These are phyloP conservation scores for Rhodotorula graminis DNA, from an alignment of 768 basidiomycete species.

Conservation along the genomic window DNA sequence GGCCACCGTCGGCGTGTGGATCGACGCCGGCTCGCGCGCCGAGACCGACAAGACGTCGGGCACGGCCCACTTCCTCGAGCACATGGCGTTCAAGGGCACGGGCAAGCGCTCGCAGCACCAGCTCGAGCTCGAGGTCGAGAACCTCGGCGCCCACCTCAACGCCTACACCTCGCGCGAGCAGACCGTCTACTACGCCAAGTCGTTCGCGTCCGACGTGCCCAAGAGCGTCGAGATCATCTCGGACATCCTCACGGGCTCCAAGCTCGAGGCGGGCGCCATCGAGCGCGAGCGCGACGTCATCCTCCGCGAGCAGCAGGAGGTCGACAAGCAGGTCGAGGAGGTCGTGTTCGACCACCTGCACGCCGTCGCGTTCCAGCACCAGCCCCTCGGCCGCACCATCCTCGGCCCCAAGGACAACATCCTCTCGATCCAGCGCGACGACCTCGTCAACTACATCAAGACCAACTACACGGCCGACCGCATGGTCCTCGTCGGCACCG, in stretches of 20 bases:
- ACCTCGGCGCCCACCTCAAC: conserved; percentile 92
- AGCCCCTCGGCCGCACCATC: conserved; percentile 93
- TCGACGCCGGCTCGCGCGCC: conserved; percentile 94
- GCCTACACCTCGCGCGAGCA: conserved; percentile 98
- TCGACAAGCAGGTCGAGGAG: conserved; percentile 96
- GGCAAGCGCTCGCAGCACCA: conserved; percentile 76
- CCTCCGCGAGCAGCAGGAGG: conserved; percentile 94
- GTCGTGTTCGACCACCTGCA: conserved; percentile 98
- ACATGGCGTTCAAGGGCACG: conserved; percentile 98
- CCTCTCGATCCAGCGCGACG: conserved; percentile 84
- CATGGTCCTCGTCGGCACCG: conserved; percentile 96
- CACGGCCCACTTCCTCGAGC: conserved; percentile 97
- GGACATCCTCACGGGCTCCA: conserved; percentile 95
- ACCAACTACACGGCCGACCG: conserved; percentile 98
- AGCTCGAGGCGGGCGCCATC: conserved; percentile 77
- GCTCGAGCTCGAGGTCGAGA: conserved; percentile 95
- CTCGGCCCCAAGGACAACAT: conserved; percentile 96
- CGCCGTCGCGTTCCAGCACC: conserved; percentile 90
- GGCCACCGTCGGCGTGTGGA: conserved; percentile 98
- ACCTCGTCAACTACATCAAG: conserved; percentile 84
- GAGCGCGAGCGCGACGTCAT: conserved; percentile 97
- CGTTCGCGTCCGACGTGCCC: conserved; percentile 90
- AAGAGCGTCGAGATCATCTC: conserved; percentile 91
- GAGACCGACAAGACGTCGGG: conserved; percentile 94
- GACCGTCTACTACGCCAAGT: conserved; percentile 98